These are phyloP conservation scores for Neodidymelliopsis sp. DNA, from an alignment of 2,329 filamentous ascomycete species.

Conservation along the genomic window DNA sequence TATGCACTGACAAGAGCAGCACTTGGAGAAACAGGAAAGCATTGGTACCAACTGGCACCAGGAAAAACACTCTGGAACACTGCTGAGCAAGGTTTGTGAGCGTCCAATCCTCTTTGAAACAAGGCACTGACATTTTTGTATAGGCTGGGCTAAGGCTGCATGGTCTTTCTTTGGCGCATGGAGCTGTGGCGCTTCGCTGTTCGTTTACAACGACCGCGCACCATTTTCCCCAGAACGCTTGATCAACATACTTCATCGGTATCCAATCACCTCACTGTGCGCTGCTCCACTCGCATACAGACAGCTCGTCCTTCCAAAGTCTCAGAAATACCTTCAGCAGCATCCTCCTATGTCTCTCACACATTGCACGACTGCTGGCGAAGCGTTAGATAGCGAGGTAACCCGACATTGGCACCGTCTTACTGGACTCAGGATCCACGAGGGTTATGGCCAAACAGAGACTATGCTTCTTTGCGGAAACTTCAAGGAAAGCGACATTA, in stretches of 20 bases:
- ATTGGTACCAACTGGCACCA: slow-evolving; percentile 14
- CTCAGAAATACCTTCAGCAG: slow-evolving; percentile 1
- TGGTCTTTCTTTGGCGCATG: slow-evolving; percentile 14
- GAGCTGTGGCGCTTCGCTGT: slow-evolving; percentile 13
- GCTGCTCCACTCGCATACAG: slow-evolving; percentile 12
- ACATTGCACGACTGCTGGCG: slow-evolving; percentile 15
- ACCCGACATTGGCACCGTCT: slow-evolving; percentile 8
- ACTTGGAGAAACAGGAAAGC: slow-evolving; percentile 4
- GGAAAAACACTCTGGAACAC: slow-evolving; percentile 13
- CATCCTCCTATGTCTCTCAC: slow-evolving; percentile 7
- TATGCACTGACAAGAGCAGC: not conserved
- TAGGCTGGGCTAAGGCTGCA: slow-evolving; percentile 17
- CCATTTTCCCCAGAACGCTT: slow-evolving; percentile 7
- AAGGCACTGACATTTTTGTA: not conserved
- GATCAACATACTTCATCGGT: slow-evolving; percentile 11
- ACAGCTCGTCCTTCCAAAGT: slow-evolving; percentile 5
- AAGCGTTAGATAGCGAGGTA: slow-evolving; percentile 13
- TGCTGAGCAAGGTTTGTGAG: slow-evolving; percentile 11
- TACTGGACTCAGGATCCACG: slow-evolving; percentile 7
- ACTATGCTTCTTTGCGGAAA: slow-evolving; percentile 16
- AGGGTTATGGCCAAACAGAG: slow-evolving; percentile 19
- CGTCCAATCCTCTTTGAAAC: not conserved
- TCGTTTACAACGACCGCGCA: slow-evolving; percentile 10
- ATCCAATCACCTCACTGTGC: slow-evolving; percentile 14
- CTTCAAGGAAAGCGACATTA: slow-evolving; percentile 2